Evolutionary conservation across 768 basidiomycete genomes (phyloP), one percentile per base, ranked within the genome.

Genomic region (Pulveroboletus sp.): DNA sequence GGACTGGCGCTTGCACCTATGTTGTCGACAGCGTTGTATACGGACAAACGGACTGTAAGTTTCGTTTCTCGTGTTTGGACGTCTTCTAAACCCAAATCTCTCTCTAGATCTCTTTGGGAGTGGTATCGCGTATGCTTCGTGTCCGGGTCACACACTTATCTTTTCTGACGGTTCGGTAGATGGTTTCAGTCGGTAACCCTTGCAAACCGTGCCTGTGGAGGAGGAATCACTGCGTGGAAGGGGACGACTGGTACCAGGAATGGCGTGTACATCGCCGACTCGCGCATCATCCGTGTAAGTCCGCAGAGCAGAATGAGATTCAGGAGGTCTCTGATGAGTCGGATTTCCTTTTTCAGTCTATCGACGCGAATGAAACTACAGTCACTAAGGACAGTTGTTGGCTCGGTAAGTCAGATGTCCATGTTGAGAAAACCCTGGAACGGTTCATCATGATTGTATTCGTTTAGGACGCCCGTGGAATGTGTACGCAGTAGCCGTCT

Each of bases 181-280:
- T 84, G 77, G 78, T 84, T 85, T 56, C 75, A 84, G 55, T 76
- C 75, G 17, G 65, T 76, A 13, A 75, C 74, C 17, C 68, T 87
- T 2, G 82, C 84, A 4, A 82, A 79, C 45, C 75, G 84, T 17
- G 83, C 72, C 0, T 84, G 81, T 47, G 84, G 83, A 0, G 85
- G 84, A 3, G 82, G 81, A 1, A 72, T 85, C 14, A 76, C 76
- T 10, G 84, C 84, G 0, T 85, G 84, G 84, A 76, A 75, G 45
- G 82, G 84, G 4, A 76, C 74, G 13, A 4, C 9, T 14, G 50
- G 47, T 17, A 14, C 78, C 71, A 8, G 70, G 68, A 2, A 77
- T 49, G 81, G 80, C 2, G 78, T 78, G 7, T 84, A 80, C 58
- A 76, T 84, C 11, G 60, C 75, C 1, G 64, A 81, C 53, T 81